Conservation (phyloP, 331 rosid genomes). For the Malus hybrid region DNA sequence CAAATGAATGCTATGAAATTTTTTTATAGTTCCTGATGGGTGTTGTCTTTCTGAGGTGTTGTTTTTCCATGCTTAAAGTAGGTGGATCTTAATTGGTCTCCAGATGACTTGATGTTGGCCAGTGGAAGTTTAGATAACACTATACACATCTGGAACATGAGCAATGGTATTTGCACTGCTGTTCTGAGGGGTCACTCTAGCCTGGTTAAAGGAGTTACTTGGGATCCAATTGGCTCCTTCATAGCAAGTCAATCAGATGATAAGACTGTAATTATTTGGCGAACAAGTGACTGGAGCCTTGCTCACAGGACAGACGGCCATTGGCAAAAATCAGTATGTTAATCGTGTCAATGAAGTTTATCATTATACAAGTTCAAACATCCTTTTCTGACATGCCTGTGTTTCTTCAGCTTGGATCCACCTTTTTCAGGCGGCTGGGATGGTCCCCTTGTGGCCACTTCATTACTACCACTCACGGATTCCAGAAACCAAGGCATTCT, state of each 20-base stretch:
- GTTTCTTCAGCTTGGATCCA: slow-evolving; percentile 85
- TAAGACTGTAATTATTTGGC: slow-evolving; percentile 96
- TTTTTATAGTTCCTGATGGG: slow-evolving; percentile 13
- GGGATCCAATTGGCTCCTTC: slow-evolving; percentile 99
- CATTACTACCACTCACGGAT: slow-evolving; percentile 97
- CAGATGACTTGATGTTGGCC: slow-evolving; percentile 93
- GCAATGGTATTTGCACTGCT: slow-evolving; percentile 91
- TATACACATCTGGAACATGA: slow-evolving; percentile 91
- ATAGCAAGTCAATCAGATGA: slow-evolving; percentile 99
- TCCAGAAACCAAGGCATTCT: slow-evolving; percentile 99
- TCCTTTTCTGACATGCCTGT: slow-evolving; percentile 25
- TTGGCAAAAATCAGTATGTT: slow-evolving; percentile 92
- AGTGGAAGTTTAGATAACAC: slow-evolving; percentile 98
- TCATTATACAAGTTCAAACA: slow-evolving; percentile 2
- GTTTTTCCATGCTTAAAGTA: slow-evolving; percentile 79
- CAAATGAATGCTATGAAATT: background rate
- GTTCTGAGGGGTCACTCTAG: slow-evolving; percentile 99
- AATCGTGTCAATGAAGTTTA: background rate
- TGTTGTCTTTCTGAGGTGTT: slow-evolving; percentile 51
- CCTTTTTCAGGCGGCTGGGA: slow-evolving; percentile 97
- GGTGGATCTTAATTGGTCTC: slow-evolving; percentile 99
- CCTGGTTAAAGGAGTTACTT: slow-evolving; percentile 93
- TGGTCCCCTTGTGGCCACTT: slow-evolving; percentile 99
- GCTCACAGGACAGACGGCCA: slow-evolving; percentile 97
- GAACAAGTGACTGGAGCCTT: slow-evolving; percentile 99